A percentile compares a stretch with the other conserved stretches of the same genome.
phyloP scores from a whole-genome alignment of 331 rosid species.

The Telfairia occidentalis region DNA sequence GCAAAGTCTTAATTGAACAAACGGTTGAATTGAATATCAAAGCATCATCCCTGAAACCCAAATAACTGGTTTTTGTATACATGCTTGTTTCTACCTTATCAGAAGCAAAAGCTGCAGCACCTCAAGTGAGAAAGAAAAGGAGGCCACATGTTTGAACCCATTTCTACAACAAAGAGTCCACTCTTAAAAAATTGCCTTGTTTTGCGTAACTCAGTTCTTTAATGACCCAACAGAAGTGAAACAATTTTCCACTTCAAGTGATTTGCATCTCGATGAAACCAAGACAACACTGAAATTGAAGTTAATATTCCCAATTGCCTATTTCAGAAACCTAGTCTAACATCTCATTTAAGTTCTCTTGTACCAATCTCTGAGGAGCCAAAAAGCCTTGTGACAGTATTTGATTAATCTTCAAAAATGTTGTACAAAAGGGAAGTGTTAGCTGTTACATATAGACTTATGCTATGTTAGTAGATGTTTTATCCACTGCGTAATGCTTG shows the following conservation, averaged over 20 bases:
- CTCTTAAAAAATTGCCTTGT: background rate
- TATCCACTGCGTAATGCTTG: too few species aligned
- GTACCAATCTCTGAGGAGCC: too few species aligned
- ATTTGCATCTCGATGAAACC: slow-evolving; percentile 7
- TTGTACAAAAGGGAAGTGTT: too few species aligned
- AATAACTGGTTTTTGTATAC: background rate
- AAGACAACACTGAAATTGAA: background rate
- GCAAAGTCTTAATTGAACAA: background rate
- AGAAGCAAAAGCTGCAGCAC: background rate
- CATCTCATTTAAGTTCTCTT: too few species aligned
- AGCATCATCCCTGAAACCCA: background rate
- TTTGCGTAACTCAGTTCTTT: background rate
- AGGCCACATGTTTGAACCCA: background rate
- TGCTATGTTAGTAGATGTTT: too few species aligned
- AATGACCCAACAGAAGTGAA: too few species aligned
- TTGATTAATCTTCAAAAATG: too few species aligned
- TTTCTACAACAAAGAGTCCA: background rate
- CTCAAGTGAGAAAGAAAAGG: background rate
- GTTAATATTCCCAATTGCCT: background rate
- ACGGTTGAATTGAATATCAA: background rate
- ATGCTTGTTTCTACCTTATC: background rate
- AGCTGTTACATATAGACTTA: too few species aligned
- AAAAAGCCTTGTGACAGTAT: too few species aligned
- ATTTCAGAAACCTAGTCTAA: background rate
- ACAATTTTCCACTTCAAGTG: too few species aligned